phyloP scores from a whole-genome alignment of 2,329 filamentous ascomycete species.

The Epichloe gansuensis region DNA sequence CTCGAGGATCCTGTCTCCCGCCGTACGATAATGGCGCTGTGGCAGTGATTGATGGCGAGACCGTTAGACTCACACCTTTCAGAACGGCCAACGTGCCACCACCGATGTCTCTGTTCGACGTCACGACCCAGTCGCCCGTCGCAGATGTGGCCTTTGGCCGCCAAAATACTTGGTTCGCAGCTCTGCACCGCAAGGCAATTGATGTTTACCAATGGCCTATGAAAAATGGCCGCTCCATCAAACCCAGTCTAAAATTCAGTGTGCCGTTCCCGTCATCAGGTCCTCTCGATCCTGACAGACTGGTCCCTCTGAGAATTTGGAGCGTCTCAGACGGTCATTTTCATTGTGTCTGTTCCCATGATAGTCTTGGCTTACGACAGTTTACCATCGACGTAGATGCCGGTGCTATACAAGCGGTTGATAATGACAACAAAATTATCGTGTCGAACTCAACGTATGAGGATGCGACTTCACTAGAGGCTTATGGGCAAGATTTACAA shows the following conservation, averaged over 20 bases:
- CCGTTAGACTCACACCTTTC: constrained; percentile 74
- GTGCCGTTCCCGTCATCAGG: constrained; percentile 24
- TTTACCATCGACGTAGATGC: constrained; percentile 9
- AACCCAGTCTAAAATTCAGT: constrained; percentile 27
- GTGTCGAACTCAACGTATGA: constrained; percentile 22
- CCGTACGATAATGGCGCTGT: constrained; percentile 70
- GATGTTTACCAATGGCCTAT: constrained; percentile 59
- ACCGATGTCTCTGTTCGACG: constrained; percentile 76
- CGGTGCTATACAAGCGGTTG: constrained; percentile 9
- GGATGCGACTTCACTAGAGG: constrained; percentile 16
- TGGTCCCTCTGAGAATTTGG: constrained; percentile 20
- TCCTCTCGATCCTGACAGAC: constrained; percentile 8
- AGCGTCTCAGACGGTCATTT: constrained; percentile 17
- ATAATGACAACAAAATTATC: constrained; percentile 10
- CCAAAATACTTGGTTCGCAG: constrained; percentile 51
- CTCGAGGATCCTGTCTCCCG: constrained; percentile 54
- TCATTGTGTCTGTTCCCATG: constrained; percentile 19
- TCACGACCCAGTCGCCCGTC: constrained; percentile 48
- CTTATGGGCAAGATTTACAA: constrained; percentile 32
- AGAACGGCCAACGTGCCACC: constrained; percentile 76
- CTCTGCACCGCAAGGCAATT: constrained; percentile 55
- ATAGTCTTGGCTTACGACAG: constrained; percentile 14
- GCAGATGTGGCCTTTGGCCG: constrained; percentile 64
- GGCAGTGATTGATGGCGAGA: constrained; percentile 71
- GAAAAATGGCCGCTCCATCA: constrained; percentile 37